Evolutionary conservation across 306 rosid species (phyloP), one percentile per base, ranked within the genome.

Genomic region (Cotoneaster glaucophyllus): DNA sequence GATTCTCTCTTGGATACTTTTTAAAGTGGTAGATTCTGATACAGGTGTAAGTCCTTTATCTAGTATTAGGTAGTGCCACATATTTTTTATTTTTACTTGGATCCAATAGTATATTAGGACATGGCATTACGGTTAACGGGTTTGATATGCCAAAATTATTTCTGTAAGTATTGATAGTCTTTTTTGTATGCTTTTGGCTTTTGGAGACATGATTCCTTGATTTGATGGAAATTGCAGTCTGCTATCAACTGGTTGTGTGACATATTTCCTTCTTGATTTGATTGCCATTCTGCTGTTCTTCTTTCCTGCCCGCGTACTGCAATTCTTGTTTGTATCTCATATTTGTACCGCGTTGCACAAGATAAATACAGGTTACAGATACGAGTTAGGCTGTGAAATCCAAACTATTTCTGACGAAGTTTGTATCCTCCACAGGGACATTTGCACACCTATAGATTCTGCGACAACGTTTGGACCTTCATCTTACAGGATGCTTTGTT

Each of bases 381-480:
- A 15, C 26, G 14, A 15, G 22, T 68, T 5, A 22, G 73, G 8
- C 6, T 62, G 53, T 58, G 11, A 43, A 26, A 44, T 74, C 26
- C 45, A 25, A 62, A 62, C 2, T 57, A 7, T 39, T 25, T 34
- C 48, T 71, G 31, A 77, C 34, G 2, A 78, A 44, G 3, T 5
- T n/a, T 43, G 5, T 65, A 15, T 70, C 72, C 72, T 12, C 64
- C 59, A 76, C 93, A 92, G 97, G 98, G 98, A 70, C 98, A 95
- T 88, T 86, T 95, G 72, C 98, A 95, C 85, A 95, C 98, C 31
- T 95, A 95, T 78, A 87, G 98, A 79, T 95, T 95, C 83, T 92
- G 97, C 74, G 91, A 95, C 89, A 95, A 95, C 70, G 97, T 92
- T 63, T 90, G 98, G 98, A 95, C 98, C 75, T 95, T 95, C 84